Percentiles rank a stretch among this genome's conserved stretches.
Conservation (phyloP, 139 green algal species). For the Pseudopediastrum boryanum region DNA sequence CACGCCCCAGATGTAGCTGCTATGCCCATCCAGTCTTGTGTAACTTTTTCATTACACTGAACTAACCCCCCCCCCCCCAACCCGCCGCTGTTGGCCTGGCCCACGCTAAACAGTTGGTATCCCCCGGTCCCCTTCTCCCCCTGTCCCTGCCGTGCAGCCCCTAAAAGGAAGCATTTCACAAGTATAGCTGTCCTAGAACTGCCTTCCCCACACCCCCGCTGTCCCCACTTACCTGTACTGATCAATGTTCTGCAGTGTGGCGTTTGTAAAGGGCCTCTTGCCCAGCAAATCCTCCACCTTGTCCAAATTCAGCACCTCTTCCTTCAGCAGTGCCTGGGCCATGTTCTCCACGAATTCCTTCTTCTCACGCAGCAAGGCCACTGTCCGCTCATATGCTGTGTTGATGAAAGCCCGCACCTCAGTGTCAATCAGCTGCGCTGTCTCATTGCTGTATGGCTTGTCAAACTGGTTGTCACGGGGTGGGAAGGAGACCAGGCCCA, state of each 20-base stretch:
- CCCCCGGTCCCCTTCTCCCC: background rate
- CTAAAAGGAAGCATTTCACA: too few species aligned
- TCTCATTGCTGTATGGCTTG: constrained; percentile 97
- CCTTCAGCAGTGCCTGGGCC: constrained; percentile 65
- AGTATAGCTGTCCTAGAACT: too few species aligned
- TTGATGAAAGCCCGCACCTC: constrained; percentile 90
- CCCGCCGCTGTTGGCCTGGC: too few species aligned
- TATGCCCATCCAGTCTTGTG: too few species aligned
- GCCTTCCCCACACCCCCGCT: background rate
- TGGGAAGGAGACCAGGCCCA: constrained; percentile 97
- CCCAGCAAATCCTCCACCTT: constrained; percentile 92
- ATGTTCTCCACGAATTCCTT: constrained; percentile 84
- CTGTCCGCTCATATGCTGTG: constrained; percentile 82
- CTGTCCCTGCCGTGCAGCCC: too few species aligned
- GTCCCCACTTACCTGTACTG: constrained; percentile 69
- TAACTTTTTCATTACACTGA: too few species aligned
- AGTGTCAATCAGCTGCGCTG: constrained; percentile 93
- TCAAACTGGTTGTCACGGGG: constrained; percentile 80
- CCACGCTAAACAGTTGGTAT: too few species aligned
- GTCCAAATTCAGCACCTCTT: constrained; percentile 88
- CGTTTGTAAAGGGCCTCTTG: constrained; percentile 81
- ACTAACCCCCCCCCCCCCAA: background rate
- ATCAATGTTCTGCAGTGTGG: constrained; percentile 97
- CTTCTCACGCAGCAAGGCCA: constrained; percentile 87
- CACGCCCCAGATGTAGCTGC: too few species aligned